Evolutionary conservation across 2,329 filamentous ascomycete species (phyloP), one percentile per base, ranked within the genome.

Genomic region (Claviceps maximensis): DNA sequence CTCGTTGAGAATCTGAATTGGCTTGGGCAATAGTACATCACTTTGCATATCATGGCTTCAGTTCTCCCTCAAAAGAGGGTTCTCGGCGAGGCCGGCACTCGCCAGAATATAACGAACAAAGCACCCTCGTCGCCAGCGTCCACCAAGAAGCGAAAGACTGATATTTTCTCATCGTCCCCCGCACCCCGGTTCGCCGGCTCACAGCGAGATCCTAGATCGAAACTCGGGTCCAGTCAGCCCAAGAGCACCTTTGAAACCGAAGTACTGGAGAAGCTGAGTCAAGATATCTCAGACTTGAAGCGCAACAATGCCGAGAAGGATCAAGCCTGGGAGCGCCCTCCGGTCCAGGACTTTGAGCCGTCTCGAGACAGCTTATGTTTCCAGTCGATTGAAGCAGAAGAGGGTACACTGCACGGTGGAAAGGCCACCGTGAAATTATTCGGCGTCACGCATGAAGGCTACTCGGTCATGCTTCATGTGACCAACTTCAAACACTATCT

Each of bases 401-500:
- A 98, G 67, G 91, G 93, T 21, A 86, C 82, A 3, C 68, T 96
- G 1, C 74, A 84, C 65, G 87, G 87, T 49, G 88, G 87, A 21
- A 83, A 70, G 63, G 75, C 87, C 0, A 84, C 88, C 0, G 80
- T 98, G 54, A 94, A 93, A 73, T 77, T 98, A 21, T 98, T 97
- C 69, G 93, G 93, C 61, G 89, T 97, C 4, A 95, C 89, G 4
- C 70, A 80, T 61, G 67, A 74, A 56, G 93, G 93, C 52, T 86
- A 98, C 69, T 98, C 93, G 3, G 89, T 95, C 41, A 80, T 98
- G 67, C 75, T 98, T 13, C 93, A 98, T 67, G 90, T 98, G 57
- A 95, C 87, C 17, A 88, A 89, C 63, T 98, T 98, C 70, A 84
- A 89, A 60, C 93, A 98, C 67, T 98, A 98, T 65, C 81, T 98